Evolutionary conservation across 2,329 filamentous ascomycete genomes (phyloP), one percentile per base, ranked within the genome.

Genomic region (Tolypocladium paradoxum): DNA sequence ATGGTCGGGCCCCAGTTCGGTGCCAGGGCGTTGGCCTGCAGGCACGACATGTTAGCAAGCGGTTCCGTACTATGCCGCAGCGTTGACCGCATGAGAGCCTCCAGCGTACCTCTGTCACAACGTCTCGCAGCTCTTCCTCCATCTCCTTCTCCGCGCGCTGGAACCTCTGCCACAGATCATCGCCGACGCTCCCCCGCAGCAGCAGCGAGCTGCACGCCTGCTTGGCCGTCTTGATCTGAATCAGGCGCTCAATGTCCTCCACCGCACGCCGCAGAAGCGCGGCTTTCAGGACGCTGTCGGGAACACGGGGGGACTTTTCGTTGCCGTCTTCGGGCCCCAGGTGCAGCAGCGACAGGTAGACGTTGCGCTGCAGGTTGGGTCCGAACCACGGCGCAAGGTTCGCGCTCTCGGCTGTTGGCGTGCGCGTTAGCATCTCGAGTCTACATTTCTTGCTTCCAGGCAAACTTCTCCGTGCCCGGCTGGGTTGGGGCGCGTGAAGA

Each of bases 131-230:
- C 73, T 99, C 93, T 60, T 90, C 89, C 73, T 99, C 91, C 77
- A 97, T 95, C 73, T 99, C 93, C 75, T 95, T 91, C 79, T 99
- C 93, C 0, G 92, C 93, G 50, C 90, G 81, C 71, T 85, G 73
- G 70, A 97, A 96, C 38, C 92, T 80, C 75, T 96, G 89, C 87
- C 90, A 96, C 61, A 99, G 72, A 69, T 99, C 93, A 68, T 99
- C 93, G 16, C 93, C 92, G 2, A 99, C 90, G 64, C 90, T 95
- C 49, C 93, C 93, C 58, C 90, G 80, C 71, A 95, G 90, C 62
- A 97, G 72, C 60, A 99, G 74, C 27, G 84, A 81, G 65, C 87
- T 85, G 65, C 95, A 83, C 8, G 93, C 90, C 63, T 88, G 87
- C 76, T 97, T 99, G 61, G 90, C 87, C 54, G 82, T 87, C 65